Percentiles rank a stretch among this genome's conserved stretches.
Evolutionary conservation across 2,329 filamentous ascomycete species (phyloP).

Genomic region (Arthrobotrys iridis): DNA sequence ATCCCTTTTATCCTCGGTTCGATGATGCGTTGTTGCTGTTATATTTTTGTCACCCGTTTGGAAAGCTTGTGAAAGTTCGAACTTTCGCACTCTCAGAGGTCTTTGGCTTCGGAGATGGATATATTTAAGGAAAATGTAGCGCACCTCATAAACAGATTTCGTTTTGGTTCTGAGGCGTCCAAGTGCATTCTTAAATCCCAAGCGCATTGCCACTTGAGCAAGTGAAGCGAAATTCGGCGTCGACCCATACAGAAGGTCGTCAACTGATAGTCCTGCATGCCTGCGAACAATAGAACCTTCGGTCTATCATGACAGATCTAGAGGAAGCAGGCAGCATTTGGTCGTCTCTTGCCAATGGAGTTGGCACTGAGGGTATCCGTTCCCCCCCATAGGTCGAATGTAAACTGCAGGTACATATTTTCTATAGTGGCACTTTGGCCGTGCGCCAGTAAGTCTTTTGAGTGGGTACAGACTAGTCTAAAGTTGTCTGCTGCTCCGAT

Average conservation of each 20-base stretch:
- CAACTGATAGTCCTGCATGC: neutral
- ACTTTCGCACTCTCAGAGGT: slow-evolving; percentile 1
- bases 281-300: neutral
- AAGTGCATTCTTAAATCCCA: slow-evolving; percentile 25
- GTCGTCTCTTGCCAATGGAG: slow-evolving; percentile 4
- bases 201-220: slow-evolving; percentile 1
- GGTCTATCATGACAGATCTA: slow-evolving; percentile 8
- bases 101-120: neutral
- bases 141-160: neutral
- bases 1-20: slow-evolving; percentile 24
- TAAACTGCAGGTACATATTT: slow-evolving; percentile 12
- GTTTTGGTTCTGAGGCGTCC: slow-evolving; percentile 9
- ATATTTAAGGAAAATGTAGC: slow-evolving; percentile 28
- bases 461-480: neutral
- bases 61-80: slow-evolving; percentile 34
- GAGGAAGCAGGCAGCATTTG: slow-evolving; percentile 8
- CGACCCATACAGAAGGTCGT: slow-evolving; percentile 19
- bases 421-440: neutral
- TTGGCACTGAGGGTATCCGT: neutral
- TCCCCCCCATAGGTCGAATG: slow-evolving; percentile 9
- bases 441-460: slow-evolving; percentile 3
- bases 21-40: slow-evolving; percentile 28
- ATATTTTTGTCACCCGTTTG: neutral
- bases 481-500: slow-evolving; percentile 10
- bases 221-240: slow-evolving; percentile 12